These are phyloP conservation scores for Aspergillus terreus DNA, from an alignment of 2,329 filamentous ascomycete genomes.

Conservation along the genomic window DNA sequence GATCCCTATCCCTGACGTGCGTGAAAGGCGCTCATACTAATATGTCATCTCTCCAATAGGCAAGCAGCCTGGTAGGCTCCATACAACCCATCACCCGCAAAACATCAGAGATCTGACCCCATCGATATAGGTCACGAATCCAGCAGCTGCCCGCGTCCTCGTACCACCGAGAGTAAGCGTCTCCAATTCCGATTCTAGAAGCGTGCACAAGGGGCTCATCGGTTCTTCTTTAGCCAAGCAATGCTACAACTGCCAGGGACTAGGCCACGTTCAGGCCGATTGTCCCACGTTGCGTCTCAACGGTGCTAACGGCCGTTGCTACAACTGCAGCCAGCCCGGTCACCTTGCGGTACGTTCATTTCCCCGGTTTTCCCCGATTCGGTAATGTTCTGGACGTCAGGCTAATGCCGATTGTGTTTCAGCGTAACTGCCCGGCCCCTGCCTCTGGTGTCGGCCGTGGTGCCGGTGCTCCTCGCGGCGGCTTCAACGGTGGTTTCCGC, in stretches of 20 bases:
- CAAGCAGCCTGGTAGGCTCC: conserved; percentile 44
- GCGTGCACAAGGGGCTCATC: conserved; percentile 13
- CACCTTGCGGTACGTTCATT: conserved; percentile 73
- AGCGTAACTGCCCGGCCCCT: conserved; percentile 81
- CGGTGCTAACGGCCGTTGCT: conserved; percentile 83
- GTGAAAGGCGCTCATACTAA: conserved; percentile 18
- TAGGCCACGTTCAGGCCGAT: conserved; percentile 97
- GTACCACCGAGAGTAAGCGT: conserved; percentile 80
- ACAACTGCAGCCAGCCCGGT: conserved; percentile 89
- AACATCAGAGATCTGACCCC: conserved; percentile 16
- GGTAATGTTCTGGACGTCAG: background rate
- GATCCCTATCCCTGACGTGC: conserved; percentile 5
- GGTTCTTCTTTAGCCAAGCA: conserved; percentile 68
- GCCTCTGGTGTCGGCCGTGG: conserved; percentile 61
- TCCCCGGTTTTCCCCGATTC: background rate
- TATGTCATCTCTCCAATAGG: conserved; percentile 24
- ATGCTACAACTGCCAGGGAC: conserved; percentile 99
- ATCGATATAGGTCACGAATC: conserved; percentile 77
- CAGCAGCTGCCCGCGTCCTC: conserved; percentile 92
- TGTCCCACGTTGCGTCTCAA: conserved; percentile 94
- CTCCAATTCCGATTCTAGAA: conserved; percentile 1
- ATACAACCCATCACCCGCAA: conserved; percentile 10
- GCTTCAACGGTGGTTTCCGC: conserved; percentile 59
- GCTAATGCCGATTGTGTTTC: conserved; percentile 6
- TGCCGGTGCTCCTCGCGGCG: conserved; percentile 64